Evolutionary conservation across 2,329 filamentous ascomycete species (phyloP), one percentile per base, ranked within the genome.

Genomic region (Thielaviopsis euricoi): DNA sequence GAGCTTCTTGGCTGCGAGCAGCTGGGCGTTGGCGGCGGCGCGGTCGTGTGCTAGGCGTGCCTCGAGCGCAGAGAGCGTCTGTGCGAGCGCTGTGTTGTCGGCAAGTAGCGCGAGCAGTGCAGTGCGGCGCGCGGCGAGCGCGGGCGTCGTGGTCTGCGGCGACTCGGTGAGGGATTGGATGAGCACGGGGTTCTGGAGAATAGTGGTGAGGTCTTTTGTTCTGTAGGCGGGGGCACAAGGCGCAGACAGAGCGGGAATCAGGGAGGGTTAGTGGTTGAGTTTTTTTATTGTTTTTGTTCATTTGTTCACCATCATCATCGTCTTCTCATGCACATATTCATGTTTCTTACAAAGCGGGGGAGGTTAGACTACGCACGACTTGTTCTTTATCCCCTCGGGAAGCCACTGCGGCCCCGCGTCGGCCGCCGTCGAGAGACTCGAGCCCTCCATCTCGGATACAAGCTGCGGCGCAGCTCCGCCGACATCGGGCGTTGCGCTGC

Each of bases 1-100:
- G 17, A 96, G 79, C 1, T 87, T 87, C 65, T 91, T 87, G 22
- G 93, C 81, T 12, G 87, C 79, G 1, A 97, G 77, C 0, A 97
- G 80, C 60, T 90, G 85, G 3, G 88, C 85, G 67, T 95, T 89
- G 0, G 87, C 86, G 1, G 79, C 76, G 26, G 81, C 77, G 58
- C 91, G 85, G 65, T 85, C 78, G 62, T 77, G 77, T 4, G 71
- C 66, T 6, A 85, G 71, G 19, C 72, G 74, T 25, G 72, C 64
- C 67, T 88, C 85, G 6, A 83, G 74, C 43, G 80, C 76, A 23
- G 75, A 70, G 13, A 89, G 73, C 64, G 82, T 78, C 26, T 74
- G 69, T 6, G 88, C 85, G 7, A 91, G 78, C 46, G 80, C 75
- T 61, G 87, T 73, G 69, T 95, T 96, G 59, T 85, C 78, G 52